phyloP scores from a whole-genome alignment of 495 filamentous ascomycete genomes.

The Aspergillus asperescens region DNA sequence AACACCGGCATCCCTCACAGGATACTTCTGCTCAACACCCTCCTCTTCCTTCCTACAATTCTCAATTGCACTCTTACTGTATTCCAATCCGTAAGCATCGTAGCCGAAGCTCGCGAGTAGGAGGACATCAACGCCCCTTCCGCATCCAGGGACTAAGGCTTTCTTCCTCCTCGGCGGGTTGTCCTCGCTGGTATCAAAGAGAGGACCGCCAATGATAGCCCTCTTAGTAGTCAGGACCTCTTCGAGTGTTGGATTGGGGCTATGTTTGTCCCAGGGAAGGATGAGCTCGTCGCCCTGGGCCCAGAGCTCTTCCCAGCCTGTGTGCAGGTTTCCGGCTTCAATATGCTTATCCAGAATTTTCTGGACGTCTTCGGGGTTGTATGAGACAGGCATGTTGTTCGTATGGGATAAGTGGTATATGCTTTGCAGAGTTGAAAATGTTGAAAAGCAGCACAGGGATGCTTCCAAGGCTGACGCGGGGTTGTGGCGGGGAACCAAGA shows the following conservation, averaged over 20 bases:
- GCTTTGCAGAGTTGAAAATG: neutral
- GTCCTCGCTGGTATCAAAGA: neutral
- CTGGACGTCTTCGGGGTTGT: neutral
- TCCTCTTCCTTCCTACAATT: constrained; percentile 46
- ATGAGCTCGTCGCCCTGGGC: neutral
- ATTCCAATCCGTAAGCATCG: constrained; percentile 69
- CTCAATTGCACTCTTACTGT: constrained; percentile 52
- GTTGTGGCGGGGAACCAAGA: neutral
- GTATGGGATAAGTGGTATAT: no score
- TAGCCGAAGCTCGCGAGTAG: constrained; percentile 66
- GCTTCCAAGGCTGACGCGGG: neutral
- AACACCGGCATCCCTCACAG: constrained; percentile 34
- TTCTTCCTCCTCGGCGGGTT: constrained; percentile 28
- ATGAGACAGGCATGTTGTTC: neutral
- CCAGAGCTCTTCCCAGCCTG: constrained; percentile 9
- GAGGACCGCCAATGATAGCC: neutral
- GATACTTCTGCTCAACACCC: constrained; percentile 40
- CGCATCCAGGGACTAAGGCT: constrained; percentile 68
- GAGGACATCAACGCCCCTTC: constrained; percentile 68
- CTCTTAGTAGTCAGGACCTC: constrained; percentile 1
- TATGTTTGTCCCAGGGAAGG: constrained; percentile 5
- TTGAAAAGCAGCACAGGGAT: neutral
- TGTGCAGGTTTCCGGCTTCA: neutral
- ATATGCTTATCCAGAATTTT: constrained; percentile 1
- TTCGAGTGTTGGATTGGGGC: neutral